Percentiles rank a stretch among this genome's conserved stretches.
phyloP scores from a whole-genome alignment of 2,329 filamentous ascomycete genomes.

The Penicillium paneum region DNA sequence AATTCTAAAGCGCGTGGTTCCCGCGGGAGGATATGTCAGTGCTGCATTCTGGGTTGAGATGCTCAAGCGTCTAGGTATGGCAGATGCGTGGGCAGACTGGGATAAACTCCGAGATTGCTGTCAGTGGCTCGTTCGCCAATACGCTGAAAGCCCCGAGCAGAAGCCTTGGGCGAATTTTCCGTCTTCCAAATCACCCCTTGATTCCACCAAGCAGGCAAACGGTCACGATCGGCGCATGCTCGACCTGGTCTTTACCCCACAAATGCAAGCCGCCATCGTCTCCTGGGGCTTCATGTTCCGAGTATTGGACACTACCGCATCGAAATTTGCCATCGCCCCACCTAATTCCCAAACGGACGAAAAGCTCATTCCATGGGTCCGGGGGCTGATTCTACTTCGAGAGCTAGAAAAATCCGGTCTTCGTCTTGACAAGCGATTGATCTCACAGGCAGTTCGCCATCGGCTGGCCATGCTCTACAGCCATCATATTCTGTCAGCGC shows the following conservation, averaged over 20 bases:
- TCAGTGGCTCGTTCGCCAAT: conserved; percentile 50
- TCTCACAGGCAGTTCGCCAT: conserved; percentile 34
- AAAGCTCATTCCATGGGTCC: conserved; percentile 38
- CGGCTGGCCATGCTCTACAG: conserved; percentile 41
- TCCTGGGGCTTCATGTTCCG: conserved; percentile 48
- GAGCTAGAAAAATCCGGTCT: conserved; percentile 38
- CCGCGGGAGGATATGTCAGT: conserved; percentile 43
- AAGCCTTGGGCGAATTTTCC: conserved; percentile 9
- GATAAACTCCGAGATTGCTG: conserved; percentile 52
- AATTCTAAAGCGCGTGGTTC: conserved; percentile 48
- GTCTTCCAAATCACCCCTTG: neutral
- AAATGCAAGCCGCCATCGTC: conserved; percentile 48
- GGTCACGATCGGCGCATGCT: conserved; percentile 30
- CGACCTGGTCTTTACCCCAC: conserved; percentile 41
- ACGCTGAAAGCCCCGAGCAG: conserved; percentile 22
- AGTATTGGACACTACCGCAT: conserved; percentile 22
- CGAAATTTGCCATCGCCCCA: conserved; percentile 19
- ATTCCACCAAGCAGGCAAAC: neutral
- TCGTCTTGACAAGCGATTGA: conserved; percentile 26
- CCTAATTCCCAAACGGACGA: conserved; percentile 13
- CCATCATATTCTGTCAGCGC: conserved; percentile 27
- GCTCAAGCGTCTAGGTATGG: conserved; percentile 59
- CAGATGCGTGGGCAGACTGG: conserved; percentile 42
- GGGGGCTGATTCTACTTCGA: conserved; percentile 40
- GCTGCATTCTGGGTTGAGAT: conserved; percentile 55